Evolutionary conservation across 192 early-diverging fungal species (phyloP), one percentile per base, ranked within the genome.

Genomic region (Nowakowskiella sp.): DNA sequence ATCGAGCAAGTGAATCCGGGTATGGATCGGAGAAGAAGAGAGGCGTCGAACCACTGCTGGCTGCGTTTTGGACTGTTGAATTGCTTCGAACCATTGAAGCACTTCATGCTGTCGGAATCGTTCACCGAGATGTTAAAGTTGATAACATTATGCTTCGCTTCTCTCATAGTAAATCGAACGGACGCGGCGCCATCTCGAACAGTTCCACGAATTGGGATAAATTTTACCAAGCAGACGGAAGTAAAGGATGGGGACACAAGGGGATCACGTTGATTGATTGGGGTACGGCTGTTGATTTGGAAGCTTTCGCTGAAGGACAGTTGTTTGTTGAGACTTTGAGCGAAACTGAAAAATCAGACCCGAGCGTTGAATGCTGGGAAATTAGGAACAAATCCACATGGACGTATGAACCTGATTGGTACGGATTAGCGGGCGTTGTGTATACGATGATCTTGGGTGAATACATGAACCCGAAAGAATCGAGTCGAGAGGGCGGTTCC

Each of bases 331-430:
- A 56, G 5, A 10, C 13, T 2, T 21, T 7, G 46, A 47, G 21
- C 21, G 7, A 24, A 1, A 31, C 22, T 22, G n/a, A 16, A 3
- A 22, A 33, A 16, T 28, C 8, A 2, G 68, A 67, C 31, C 44
- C 50, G 47, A 47, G 36, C 8, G 51, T 57, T 33, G 64, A 73
- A 31, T 74, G 66, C 54, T 81, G 77, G 73, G 77, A 80, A 52
- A 45, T 67, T 25, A 28, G 57, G 29, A 71, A 67, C 34, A 65
- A 60, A 23, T 23, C 10, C 23, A 31, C 61, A n/a, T 72, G 63
- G 53, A 63, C 26, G 31, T 80, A 67, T 51, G 74, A 80, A 45
- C 43, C 60, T 19, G 78, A 80, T 46, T 77, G 75, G 77, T 78
- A 75, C 55, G 75, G 69, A 47, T 61, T 58, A 7, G 77, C 74